Percentiles rank a stretch among this genome's conserved stretches.
These are phyloP conservation scores for Solidago caesia DNA, from an alignment of 129 eudicot genomes.

Conservation along the genomic window DNA sequence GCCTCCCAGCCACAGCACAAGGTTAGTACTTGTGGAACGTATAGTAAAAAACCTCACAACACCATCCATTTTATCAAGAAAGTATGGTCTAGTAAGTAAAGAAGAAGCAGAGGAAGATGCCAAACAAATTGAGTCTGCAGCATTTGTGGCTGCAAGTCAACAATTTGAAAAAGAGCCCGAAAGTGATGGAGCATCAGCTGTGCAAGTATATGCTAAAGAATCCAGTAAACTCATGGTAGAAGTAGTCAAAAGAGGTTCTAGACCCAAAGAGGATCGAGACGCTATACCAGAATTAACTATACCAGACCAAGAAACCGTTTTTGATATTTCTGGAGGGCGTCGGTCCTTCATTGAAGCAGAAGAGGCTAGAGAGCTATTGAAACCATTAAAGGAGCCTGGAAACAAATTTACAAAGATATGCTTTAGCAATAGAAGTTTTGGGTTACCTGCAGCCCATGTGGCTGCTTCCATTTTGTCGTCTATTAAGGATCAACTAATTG, in stretches of 20 bases:
- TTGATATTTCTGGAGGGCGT: conserved; percentile 76
- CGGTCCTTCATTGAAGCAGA: conserved; percentile 79
- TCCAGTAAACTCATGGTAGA: conserved; percentile 76
- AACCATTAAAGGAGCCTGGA: conserved; percentile 58
- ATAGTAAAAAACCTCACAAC: conserved; percentile 64
- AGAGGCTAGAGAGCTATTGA: conserved; percentile 62
- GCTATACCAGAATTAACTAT: conserved; percentile 28
- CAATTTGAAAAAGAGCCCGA: conserved; percentile 67
- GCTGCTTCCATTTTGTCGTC: conserved; percentile 54
- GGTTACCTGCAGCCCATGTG: conserved; percentile 66
- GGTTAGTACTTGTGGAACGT: conserved; percentile 63
- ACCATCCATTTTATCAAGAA: conserved; percentile 65
- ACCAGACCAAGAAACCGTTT: conserved; percentile 29
- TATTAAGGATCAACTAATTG: conserved; percentile 58
- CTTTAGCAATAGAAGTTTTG: conserved; percentile 88
- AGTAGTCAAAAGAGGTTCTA: conserved; percentile 54
- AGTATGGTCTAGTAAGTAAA: conserved; percentile 58
- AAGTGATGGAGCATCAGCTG: conserved; percentile 80
- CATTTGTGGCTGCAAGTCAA: conserved; percentile 54
- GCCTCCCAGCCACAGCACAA: conserved; percentile 89
- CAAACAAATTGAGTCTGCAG: conserved; percentile 58
- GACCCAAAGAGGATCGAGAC: conserved; percentile 28
- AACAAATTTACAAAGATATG: conserved; percentile 64
- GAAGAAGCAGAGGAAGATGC: conserved; percentile 74
- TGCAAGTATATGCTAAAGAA: conserved; percentile 75